phyloP scores from a whole-genome alignment of 192 early-diverging fungal genomes.

The Coemansia sp. region DNA sequence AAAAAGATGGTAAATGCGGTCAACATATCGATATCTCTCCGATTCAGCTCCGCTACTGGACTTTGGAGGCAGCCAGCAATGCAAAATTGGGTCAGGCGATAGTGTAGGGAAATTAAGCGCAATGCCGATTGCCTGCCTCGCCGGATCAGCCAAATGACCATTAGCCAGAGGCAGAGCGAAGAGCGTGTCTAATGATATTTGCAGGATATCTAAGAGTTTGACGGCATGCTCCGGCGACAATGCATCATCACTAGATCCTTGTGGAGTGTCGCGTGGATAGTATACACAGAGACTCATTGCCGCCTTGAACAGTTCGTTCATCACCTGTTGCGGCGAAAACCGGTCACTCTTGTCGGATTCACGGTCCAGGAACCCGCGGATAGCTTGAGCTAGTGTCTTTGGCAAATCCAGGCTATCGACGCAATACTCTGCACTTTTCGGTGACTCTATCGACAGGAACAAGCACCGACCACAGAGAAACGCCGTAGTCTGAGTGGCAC shows the following conservation, averaged over 20 bases:
- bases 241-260: constrained; percentile 15
- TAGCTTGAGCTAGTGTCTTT: constrained; percentile 14
- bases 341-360: neutral
- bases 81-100: constrained; percentile 15
- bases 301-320: constrained; percentile 46
- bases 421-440: constrained; percentile 12
- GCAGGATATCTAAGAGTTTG: constrained; percentile 26
- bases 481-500: neutral
- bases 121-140: constrained; percentile 44
- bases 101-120: constrained; percentile 41
- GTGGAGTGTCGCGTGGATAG: constrained; percentile 15
- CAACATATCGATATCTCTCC: neutral
- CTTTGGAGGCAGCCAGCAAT: constrained; percentile 30
- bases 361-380: constrained; percentile 6
- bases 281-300: constrained; percentile 40
- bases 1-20: constrained; percentile 17
- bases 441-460: constrained; percentile 26
- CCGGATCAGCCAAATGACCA: constrained; percentile 24
- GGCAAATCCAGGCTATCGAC: constrained; percentile 31
- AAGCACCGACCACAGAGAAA: constrained; percentile 51
- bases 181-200: constrained; percentile 20
- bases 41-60: neutral
- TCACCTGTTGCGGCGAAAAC: constrained; percentile 36
- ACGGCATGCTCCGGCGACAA: constrained; percentile 29
- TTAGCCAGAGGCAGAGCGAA: constrained; percentile 8